phyloP scores from a whole-genome alignment of 163 green algal genomes.

The Coccomyxa subellipsoidea region DNA sequence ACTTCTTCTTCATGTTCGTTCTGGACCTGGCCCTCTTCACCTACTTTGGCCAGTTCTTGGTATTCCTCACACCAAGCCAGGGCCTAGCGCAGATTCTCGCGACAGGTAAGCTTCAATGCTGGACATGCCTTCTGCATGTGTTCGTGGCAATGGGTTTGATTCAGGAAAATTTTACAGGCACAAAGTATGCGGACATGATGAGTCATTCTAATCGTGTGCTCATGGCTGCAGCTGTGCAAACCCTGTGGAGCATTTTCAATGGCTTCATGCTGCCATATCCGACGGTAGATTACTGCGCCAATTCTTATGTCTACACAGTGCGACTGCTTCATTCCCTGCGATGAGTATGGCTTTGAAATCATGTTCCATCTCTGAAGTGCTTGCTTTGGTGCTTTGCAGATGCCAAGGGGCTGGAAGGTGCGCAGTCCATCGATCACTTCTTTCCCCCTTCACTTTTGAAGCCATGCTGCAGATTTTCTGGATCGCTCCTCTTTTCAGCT shows the following conservation, averaged over 20 bases:
- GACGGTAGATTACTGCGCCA: neutral
- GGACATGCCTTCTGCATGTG: neutral
- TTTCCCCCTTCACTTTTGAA: neutral
- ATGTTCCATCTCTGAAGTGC: neutral
- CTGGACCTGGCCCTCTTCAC: conserved; percentile 48
- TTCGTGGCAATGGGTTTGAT: neutral
- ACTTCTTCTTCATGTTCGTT: conserved; percentile 59
- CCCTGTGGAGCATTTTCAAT: conserved; percentile 19
- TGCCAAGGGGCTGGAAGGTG: conserved; percentile 2
- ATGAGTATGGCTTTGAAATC: neutral
- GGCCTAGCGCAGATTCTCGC: conserved; percentile 51
- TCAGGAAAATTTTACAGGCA: no score
- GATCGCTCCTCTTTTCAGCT: no score
- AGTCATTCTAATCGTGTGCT: no score
- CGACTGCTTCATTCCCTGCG: neutral
- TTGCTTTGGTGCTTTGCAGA: neutral
- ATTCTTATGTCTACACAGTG: neutral
- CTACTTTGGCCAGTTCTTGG: conserved; percentile 60
- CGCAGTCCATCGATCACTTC: neutral
- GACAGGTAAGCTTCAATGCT: neutral
- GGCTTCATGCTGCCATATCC: conserved; percentile 32
- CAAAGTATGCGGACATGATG: no score
- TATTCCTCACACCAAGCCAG: conserved; percentile 64
- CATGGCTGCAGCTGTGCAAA: conserved; percentile 16
- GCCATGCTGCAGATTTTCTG: no score